Base-by-base conservation (phyloP, 169 alveolate genomes). In the Plasmodium cynomolgi region DNA sequence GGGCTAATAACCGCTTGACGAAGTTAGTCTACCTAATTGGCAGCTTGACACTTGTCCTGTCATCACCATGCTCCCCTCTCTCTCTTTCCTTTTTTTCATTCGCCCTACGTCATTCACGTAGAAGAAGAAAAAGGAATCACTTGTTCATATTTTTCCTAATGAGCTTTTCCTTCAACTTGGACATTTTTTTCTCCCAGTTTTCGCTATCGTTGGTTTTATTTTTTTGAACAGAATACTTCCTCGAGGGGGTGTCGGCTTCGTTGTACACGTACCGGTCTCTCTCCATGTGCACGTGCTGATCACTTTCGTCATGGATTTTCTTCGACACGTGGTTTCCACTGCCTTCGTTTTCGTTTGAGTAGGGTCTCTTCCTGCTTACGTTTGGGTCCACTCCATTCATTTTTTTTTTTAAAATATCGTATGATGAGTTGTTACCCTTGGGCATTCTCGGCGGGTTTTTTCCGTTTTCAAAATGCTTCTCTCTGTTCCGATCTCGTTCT, bases 101-200 rank as follows among this genome's bases (percentile, higher is more conserved):
- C 33, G 13, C 4, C 50, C 47, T 0, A 26, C 20, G 7, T 73
- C 34, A 17, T 31, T 7, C n/a, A 73, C 1, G 34, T 3, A n/a
- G 23, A n/a, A 13, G n/a, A 26, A 8, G 34, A 56, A 54, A 47
- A 50, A 82, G 31, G 39, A 26, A 15, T 73, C 50, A 86, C 68
- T 47, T 86, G 81, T 58, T 80, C 41, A 86, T 56, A 56, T 86
- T 86, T 86, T 86, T 86, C 71, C 71, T 47, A 37, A 86, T 86
- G 26, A 86, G 68, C 73, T 86, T 86, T 80, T 86, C 93, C 37
- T 86, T 86, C 58, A 86, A 23, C n/a, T 80, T 86, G n/a, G 93
- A 86, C 93, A 86, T 86, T 58, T 86, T 86, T 33, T 77, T 86
- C 81, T 86, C 93, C 93, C 93, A 86, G 44, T 86, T 86, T 2